phyloP scores from a whole-genome alignment of 768 basidiomycete genomes.

The Polyporus arcularius region DNA sequence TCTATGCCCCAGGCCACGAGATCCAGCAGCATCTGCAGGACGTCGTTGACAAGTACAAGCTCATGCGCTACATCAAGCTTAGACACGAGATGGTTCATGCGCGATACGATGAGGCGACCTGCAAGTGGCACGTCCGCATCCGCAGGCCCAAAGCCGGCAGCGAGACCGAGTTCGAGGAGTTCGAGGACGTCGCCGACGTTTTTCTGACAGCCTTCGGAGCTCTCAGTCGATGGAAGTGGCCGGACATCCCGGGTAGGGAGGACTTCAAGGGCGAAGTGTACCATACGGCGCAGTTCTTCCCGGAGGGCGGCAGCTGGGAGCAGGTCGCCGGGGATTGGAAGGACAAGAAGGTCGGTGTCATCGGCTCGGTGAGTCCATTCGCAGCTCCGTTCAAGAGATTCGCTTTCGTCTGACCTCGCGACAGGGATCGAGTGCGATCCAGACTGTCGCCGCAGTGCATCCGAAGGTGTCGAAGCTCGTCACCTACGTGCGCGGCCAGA shows the following conservation, averaged over 20 bases:
- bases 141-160: constrained; percentile 15
- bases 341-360: constrained; percentile 54
- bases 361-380: constrained; percentile 50
- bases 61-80: constrained; percentile 54
- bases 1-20: constrained; percentile 61
- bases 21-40: constrained; percentile 55
- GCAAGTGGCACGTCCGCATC: constrained; percentile 59
- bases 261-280: constrained; percentile 55
- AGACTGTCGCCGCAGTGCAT: constrained; percentile 58
- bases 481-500: constrained; percentile 60
- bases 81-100: constrained; percentile 56
- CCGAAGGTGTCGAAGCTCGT: constrained; percentile 46
- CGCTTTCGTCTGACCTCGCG: not conserved
- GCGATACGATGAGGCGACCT: constrained; percentile 47
- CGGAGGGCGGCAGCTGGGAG: constrained; percentile 36
- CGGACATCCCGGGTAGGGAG: constrained; percentile 58
- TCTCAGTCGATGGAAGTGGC: constrained; percentile 64
- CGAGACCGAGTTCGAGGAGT: constrained; percentile 27
- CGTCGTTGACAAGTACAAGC: constrained; percentile 57
- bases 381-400: not conserved
- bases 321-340: constrained; percentile 49
- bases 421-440: constrained; percentile 62
- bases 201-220: constrained; percentile 54
- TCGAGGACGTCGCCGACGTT: constrained; percentile 55
- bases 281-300: constrained; percentile 64